Evolutionary conservation across 2,329 filamentous ascomycete species (phyloP), one percentile per base, ranked within the genome.

Genomic region (Chalara sp.): DNA sequence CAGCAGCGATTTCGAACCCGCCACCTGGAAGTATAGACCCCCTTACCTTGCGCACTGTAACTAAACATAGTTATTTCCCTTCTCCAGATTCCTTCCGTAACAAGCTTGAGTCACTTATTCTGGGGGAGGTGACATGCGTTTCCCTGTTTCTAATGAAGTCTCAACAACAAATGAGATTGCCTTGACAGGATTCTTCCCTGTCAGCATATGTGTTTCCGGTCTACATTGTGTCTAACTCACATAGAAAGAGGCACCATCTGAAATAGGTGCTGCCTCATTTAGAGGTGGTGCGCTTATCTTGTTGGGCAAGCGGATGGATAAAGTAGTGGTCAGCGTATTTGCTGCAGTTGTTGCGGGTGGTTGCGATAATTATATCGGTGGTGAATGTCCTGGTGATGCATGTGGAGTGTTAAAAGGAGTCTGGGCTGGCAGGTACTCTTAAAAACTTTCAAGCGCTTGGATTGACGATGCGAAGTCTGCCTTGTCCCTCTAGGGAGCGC

Each of bases 201-300:
- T 49, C 28, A 44, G 31, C 30, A 49, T 35, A 44, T 49, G 21
- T 49, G 5, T 49, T 49, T 44, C 47, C 35, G 33, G 47, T 40
- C 44, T 32, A 29, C 3, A 29, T 32, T 44, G 7, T 49, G 39
- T 37, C 31, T 49, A 49, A 49, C 39, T 44, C 7, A 49, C 40
- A 21, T 49, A 49, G 47, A 49, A 49, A 44, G 28, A 10, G 8
- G 21, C 40, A 44, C 39, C 7, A 35, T 35, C 31, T 49, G 39
- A 49, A 49, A 49, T 49, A 49, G 37, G 47, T 49, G 2, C 47
- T 49, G 47, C 47, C 40, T 49, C 31, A 35, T n/a, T 30, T 33
- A 44, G 39, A 5, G 39, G 47, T 44, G 28, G 47, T 49, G 47
- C 47, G 46, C 46, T 48, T 29, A 48, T 48, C 46, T 48, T 48